A percentile compares a stretch with the other conserved stretches of the same genome.
phyloP scores from a whole-genome alignment of 2,329 filamentous ascomycete genomes.

The Lecanicillium sp. region DNA sequence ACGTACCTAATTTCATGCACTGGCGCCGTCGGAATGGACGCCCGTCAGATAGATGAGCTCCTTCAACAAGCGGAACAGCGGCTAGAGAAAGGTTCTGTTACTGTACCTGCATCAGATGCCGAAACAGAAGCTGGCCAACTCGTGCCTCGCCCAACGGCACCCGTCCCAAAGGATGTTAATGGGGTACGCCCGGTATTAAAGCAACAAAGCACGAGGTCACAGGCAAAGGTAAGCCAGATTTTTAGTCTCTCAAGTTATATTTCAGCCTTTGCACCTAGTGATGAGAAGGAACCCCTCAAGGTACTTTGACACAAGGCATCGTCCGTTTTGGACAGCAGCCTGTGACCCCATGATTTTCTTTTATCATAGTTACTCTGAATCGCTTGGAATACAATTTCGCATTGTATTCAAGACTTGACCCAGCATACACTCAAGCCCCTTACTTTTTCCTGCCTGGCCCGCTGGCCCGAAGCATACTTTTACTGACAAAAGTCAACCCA shows the following conservation, averaged over 20 bases:
- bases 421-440: no score
- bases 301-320: constrained; percentile 29
- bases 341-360: constrained; percentile 52
- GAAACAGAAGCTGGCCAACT: constrained; percentile 4
- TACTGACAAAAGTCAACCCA: background rate
- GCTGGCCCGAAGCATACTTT: background rate
- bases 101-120: background rate
- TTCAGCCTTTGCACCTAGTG: constrained; percentile 16
- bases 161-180: constrained; percentile 7
- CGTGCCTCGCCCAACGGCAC: constrained; percentile 11
- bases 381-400: constrained; percentile 9
- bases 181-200: background rate
- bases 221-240: constrained; percentile 19
- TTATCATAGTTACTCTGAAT: constrained; percentile 70
- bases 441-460: background rate
- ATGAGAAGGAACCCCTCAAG: constrained; percentile 32
- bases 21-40: constrained; percentile 22
- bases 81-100: constrained; percentile 14
- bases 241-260: background rate
- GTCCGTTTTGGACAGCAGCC: constrained; percentile 39
- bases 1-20: no score
- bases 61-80: constrained; percentile 25
- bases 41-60: constrained; percentile 23
- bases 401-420: background rate
- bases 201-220: constrained; percentile 1